phyloP scores from a whole-genome alignment of 306 rosid genomes.

The Vigna unguiculata region DNA sequence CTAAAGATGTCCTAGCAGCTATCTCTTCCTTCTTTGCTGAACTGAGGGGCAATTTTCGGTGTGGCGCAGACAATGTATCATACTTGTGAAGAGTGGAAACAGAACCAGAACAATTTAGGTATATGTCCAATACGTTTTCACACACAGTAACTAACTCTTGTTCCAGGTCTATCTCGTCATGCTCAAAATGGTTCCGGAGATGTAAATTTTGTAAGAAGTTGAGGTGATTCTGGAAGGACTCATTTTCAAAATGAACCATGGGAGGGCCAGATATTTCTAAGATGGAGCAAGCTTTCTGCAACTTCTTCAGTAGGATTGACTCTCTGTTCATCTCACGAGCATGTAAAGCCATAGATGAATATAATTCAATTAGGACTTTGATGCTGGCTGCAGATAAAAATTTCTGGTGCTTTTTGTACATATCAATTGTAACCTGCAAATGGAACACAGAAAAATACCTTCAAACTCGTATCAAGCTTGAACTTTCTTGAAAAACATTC shows the following conservation, averaged over 20 bases:
- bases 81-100: constrained; percentile 48
- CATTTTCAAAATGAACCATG: constrained; percentile 97
- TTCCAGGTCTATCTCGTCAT: constrained; percentile 67
- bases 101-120: constrained; percentile 72
- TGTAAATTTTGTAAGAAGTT: constrained; percentile 69
- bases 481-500: background rate
- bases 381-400: constrained; percentile 64
- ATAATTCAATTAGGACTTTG: constrained; percentile 68
- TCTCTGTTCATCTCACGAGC: constrained; percentile 79
- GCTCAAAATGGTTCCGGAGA: constrained; percentile 37
- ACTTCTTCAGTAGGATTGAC: constrained; percentile 70
- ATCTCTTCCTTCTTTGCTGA: constrained; percentile 88
- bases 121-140: constrained; percentile 72
- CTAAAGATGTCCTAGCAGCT: constrained; percentile 79
- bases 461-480: constrained; percentile 23
- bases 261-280: constrained; percentile 93
- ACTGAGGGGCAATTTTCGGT: constrained; percentile 77
- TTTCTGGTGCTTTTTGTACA: constrained; percentile 64
- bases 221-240: constrained; percentile 78
- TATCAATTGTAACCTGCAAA: constrained; percentile 73
- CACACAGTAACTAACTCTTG: constrained; percentile 71
- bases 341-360: constrained; percentile 74
- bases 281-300: constrained; percentile 85
- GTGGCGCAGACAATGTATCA: constrained; percentile 49
- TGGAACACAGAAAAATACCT: constrained; percentile 19